Evolutionary conservation across 2,329 filamentous ascomycete species (phyloP), one percentile per base, ranked within the genome.

Genomic region (Trichoderma sp.): DNA sequence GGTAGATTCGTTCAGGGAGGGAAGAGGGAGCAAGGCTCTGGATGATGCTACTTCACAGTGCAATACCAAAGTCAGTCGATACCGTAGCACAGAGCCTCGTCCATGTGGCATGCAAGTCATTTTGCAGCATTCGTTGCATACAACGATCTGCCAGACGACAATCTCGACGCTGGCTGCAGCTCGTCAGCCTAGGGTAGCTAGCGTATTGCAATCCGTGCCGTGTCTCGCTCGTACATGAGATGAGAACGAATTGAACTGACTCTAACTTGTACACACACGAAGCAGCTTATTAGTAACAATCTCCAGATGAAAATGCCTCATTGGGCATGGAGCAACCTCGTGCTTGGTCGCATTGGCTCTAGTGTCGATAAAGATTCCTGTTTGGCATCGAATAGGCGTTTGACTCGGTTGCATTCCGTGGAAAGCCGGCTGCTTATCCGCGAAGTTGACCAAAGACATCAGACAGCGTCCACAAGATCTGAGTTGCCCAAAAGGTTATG

Each of bases 261-360:
- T 7, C 3, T 3, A 53, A 53, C 47, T 14, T 51, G 6, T 21
- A 24, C 11, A 53, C 47, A 51, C 47, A 24, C 21, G n/a, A 53
- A 24, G 47, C 47, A 24, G n/a, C 47, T 21, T 24, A 24, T 24
- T 12, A 24, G 47, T 47, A 47, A 47, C 43, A n/a, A 21, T 21
- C n/a, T 24, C 47, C 47, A 60, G 32, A 34, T 34, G 18, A 58
- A 67, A 67, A 67, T 67, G 64, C 64, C 64, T 67, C 64, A 56
- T 67, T 67, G 32, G 64, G 51, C 34, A 67, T 58, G 64, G 51
- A 58, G 64, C 15, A 21, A 6, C 39, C 47, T 47, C 61, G 61
- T 21, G 24, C 64, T 53, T 21, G 26, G 64, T 67, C 47, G 51
- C 39, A 43, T 58, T 58, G 18, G 51, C 24, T 67, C 64, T 30